Base-by-base conservation (phyloP, 2,329 filamentous ascomycete species). In the Podosphaera fusca region DNA sequence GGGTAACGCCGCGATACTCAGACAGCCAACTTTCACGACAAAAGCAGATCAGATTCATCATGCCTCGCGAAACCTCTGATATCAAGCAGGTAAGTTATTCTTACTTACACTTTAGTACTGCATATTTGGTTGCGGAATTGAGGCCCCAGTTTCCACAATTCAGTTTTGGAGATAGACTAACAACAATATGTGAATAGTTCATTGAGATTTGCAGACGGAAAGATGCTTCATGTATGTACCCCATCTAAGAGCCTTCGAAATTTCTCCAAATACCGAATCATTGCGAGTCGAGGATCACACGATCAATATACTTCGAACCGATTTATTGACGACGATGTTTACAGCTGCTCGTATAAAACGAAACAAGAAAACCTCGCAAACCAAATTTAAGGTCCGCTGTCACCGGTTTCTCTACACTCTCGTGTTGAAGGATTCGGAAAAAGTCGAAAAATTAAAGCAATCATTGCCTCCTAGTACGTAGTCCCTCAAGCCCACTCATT, bases 351-450 rank as follows among this genome's bases (percentile, higher is more conserved):
- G 85, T 74, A 87, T 90, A 80, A 90, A 96, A 88, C 92, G 94
- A 81, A 94, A 84, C 82, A 84, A 82, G 75, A 83, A 85, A 77
- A 77, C 78, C 70, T 80, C 84, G 73, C 84, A 90, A 80, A 89
- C 92, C 84, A 98, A 98, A 85, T 96, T 98, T 88, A 98, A 98
- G 87, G 90, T 98, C 81, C 87, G 92, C 75, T 96, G 92, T 85
- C 80, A 87, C 73, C 82, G 83, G 70, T 83, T 92, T 80, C 80
- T 98, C 67, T 98, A 98, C 85, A 95, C 92, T 67, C 84, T 98
- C 68, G 86, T 94, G 72, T 84, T 98, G 70, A 95, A 95, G 83
- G 92, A 98, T 77, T 81, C 82, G 70, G 92, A 95, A 73, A 96
- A 96, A 87, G 94, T 90, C 75, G 92, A 96, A 79, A 98, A 98